Base-by-base conservation (phyloP, 345 rosid genomes). In the Camelina laxa region DNA sequence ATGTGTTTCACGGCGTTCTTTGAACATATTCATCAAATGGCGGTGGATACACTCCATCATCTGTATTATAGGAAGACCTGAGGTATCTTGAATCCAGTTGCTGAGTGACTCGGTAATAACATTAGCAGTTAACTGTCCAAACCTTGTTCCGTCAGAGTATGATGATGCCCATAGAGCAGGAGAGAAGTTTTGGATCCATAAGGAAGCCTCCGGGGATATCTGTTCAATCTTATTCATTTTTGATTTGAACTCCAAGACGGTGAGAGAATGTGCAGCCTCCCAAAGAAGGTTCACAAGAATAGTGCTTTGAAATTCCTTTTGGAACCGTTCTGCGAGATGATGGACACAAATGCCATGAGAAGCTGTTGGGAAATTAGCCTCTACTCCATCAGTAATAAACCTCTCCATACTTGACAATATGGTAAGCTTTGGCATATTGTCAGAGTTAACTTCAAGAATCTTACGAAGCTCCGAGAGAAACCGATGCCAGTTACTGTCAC, bases 11-110 rank as follows among this genome's bases (percentile, higher is more conserved):
- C 92, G 84, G 36, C 96, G 90, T 69, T 88, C 94, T 22, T 86
- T 87, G 82, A 89, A 89, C 89, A 91, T 71, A 51, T 79, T 82
- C 88, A 93, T 89, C 39, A 93, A 83, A 78, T 85, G 91, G 78
- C 88, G 65, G 75, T 90, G 86, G 68, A 93, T 81, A 77, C 90
- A 86, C 55, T 89, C 97, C 96, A 91, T 88, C 97, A 85, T 88
- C 80, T 91, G 97, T 69, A 94, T 85, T 68, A 93, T 86, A 11
- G 97, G 97, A 80, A 89, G 97, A 38, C 91, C 86, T 0, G 93
- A 85, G 31, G 96, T 87, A 54, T 89, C 98, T 3, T 79, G 48
- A 57, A 93, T 83, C 92, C 92, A 91, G 12, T 75, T 24, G 47
- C 82, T 86, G 59, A 94, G 74, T 6, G 89, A 84, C 66, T 91